A percentile compares a stretch with the other conserved stretches of the same genome.
These are phyloP conservation scores for Fomitopsis palustris DNA, from an alignment of 1,284 basidiomycete species.

Conservation along the genomic window DNA sequence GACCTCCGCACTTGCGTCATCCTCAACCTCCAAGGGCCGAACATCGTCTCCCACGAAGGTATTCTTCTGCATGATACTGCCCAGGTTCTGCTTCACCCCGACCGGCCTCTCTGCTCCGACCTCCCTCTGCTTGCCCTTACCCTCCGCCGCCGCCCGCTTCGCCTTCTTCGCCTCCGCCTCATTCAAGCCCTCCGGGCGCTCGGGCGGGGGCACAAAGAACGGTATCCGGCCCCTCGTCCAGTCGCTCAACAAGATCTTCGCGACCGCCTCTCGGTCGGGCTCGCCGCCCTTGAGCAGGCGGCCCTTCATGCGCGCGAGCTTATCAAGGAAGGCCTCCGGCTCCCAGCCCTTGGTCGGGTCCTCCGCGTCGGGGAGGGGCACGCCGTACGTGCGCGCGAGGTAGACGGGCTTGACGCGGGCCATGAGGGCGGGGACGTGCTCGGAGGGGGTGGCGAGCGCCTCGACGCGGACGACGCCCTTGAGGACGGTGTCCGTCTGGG, in stretches of 20 bases:
- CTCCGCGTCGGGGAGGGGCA: conserved; percentile 59
- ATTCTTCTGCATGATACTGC: conserved; percentile 83
- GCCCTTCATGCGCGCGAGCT: conserved; percentile 88
- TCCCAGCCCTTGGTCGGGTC: conserved; percentile 56
- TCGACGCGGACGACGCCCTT: conserved; percentile 98
- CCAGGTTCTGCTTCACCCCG: conserved; percentile 72
- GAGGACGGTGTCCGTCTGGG: conserved; percentile 90
- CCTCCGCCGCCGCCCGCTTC: conserved; percentile 34
- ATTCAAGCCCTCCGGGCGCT: conserved; percentile 67
- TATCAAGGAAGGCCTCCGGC: conserved; percentile 79
- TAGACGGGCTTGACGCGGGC: conserved; percentile 91
- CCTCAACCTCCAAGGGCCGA: conserved; percentile 52
- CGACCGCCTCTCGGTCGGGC: conserved; percentile 88
- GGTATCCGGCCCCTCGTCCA: conserved; percentile 97
- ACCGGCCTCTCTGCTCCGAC: conserved; percentile 28
- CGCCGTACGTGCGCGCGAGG: conserved; percentile 86
- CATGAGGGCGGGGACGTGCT: conserved; percentile 90
- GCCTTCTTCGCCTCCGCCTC: conserved; percentile 59
- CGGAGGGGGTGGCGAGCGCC: conserved; percentile 90
- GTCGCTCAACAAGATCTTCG: conserved; percentile 95
- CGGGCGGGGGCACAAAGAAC: conserved; percentile 82
- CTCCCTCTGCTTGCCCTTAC: conserved; percentile 31
- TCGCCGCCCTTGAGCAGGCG: conserved; percentile 93
- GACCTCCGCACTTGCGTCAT: conserved; percentile 25
- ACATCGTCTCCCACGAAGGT: conserved; percentile 74